Evolutionary conservation across 2,329 filamentous ascomycete genomes (phyloP).

Genomic region (Alternaria atra): DNA sequence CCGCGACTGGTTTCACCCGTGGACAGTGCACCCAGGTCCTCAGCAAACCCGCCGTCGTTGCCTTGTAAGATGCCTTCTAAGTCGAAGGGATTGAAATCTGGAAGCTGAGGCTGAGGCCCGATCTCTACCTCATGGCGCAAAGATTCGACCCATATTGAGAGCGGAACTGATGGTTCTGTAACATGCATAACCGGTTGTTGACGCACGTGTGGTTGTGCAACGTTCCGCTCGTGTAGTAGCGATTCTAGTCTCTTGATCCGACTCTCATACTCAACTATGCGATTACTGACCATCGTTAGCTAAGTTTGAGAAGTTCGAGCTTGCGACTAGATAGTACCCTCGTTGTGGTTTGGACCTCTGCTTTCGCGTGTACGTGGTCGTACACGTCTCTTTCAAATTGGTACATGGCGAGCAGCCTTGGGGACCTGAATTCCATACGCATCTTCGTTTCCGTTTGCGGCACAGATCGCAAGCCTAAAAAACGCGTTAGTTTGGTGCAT

Average conservation of each 20-base stretch:
- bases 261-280: constrained; percentile 36
- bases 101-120: constrained; percentile 18
- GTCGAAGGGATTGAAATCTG: constrained; percentile 22
- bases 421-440: constrained; percentile 29
- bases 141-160: constrained; percentile 29
- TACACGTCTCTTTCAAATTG: constrained; percentile 35
- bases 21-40: background rate
- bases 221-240: constrained; percentile 32
- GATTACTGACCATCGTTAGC: constrained; percentile 18
- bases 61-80: constrained; percentile 5
- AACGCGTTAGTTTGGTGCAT: background rate
- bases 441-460: constrained; percentile 36
- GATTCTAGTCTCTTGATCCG: constrained; percentile 35
- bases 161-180: constrained; percentile 20
- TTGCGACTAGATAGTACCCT: constrained; percentile 18
- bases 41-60: background rate
- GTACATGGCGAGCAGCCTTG: constrained; percentile 31
- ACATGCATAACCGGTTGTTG: constrained; percentile 26
- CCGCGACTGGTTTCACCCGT: background rate
- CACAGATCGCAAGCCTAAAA: constrained; percentile 39
- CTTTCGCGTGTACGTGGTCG: constrained; percentile 36
- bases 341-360: constrained; percentile 33
- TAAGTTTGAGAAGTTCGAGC: background rate
- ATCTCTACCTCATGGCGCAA: constrained; percentile 31
- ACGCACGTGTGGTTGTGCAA: constrained; percentile 28